phyloP scores from a whole-genome alignment of 2,329 filamentous ascomycete species.

The Fusarium sp. region DNA sequence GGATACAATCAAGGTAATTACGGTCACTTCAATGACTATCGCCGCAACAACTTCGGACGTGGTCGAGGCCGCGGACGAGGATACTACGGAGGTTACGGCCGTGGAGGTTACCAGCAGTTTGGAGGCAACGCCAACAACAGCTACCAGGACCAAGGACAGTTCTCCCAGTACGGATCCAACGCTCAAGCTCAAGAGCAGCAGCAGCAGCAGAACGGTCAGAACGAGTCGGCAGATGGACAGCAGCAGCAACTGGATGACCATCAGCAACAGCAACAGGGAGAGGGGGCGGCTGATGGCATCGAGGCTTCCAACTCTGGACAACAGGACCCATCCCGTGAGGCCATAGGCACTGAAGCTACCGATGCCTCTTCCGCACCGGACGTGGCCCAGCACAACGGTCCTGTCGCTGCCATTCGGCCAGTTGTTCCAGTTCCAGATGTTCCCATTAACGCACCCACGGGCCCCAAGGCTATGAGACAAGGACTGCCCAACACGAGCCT shows the following conservation, averaged over 20 bases:
- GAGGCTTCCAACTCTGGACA: slow-evolving; percentile 33
- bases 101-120: slow-evolving; percentile 62
- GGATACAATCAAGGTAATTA: slow-evolving; percentile 85
- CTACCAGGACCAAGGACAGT: slow-evolving; percentile 49
- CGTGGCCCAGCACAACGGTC: slow-evolving; percentile 33
- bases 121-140: slow-evolving; percentile 50
- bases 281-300: slow-evolving; percentile 27
- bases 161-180: slow-evolving; percentile 42
- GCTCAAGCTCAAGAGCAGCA: slow-evolving; percentile 30
- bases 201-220: slow-evolving; percentile 33
- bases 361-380: slow-evolving; percentile 37
- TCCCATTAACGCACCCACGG: slow-evolving; percentile 81
- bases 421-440: slow-evolving; percentile 50
- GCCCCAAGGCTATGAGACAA: slow-evolving; percentile 93
- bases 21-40: slow-evolving; percentile 83
- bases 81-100: slow-evolving; percentile 63
- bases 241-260: slow-evolving; percentile 49
- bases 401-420: slow-evolving; percentile 44
- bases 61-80: slow-evolving; percentile 72
- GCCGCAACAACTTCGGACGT: slow-evolving; percentile 69
- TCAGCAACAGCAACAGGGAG: slow-evolving; percentile 34
- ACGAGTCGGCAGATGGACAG: slow-evolving; percentile 42
- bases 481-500: slow-evolving; percentile 83
- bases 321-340: slow-evolving; percentile 43
- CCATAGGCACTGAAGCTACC: slow-evolving; percentile 43